Base-by-base conservation (phyloP, 2,329 filamentous ascomycete species). In the Sporothrix schenckii region DNA sequence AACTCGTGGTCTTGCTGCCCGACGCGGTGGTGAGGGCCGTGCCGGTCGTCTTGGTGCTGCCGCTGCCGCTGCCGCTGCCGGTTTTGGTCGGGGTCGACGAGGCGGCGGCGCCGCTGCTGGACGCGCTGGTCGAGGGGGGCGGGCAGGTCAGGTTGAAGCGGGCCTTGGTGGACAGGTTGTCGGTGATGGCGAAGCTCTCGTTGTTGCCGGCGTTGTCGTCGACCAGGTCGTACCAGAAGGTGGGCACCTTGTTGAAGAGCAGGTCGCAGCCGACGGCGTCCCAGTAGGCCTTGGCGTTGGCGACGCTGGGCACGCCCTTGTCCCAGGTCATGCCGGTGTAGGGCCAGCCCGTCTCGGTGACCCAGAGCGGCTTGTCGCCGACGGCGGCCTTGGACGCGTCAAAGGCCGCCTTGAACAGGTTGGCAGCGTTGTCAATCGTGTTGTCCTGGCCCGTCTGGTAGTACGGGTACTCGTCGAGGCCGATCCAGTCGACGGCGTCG, bases 401-500 rank as follows among this genome's bases (percentile, higher is more conserved):
- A 76, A 79, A 85, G 56, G 84, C 84, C 70, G 75, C 76, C 77
- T 84, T 81, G 80, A 90, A 91, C 68, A 88, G 83, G 69, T 80
- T 77, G 72, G 80, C 82, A 9, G 84, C 82, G 76, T 87, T 84
- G 69, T 85, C 81, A 75, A 90, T 88, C 75, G 75, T 72, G 80
- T 88, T 88, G 77, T 80, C 79, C 79, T 85, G 82, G 76, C 78
- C 82, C 76, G 80, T 83, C 80, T 91, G 85, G 80, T 87, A 91
- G 83, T 89, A 90, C 41, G 88, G 88, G 78, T 89, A 90, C 76
- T 87, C 87, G 74, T 91, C 87, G 52, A 88, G 84, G 65, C 88
- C 88, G 70, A 91, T 77, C 79, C 86, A 91, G 81, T 91, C 89
- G 72, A 86, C 82, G 69, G 87, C 88, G 71, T 86, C 81, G 73